Base-by-base conservation (phyloP, 2,329 filamentous ascomycete genomes). In the Aspergillus fischeri region DNA sequence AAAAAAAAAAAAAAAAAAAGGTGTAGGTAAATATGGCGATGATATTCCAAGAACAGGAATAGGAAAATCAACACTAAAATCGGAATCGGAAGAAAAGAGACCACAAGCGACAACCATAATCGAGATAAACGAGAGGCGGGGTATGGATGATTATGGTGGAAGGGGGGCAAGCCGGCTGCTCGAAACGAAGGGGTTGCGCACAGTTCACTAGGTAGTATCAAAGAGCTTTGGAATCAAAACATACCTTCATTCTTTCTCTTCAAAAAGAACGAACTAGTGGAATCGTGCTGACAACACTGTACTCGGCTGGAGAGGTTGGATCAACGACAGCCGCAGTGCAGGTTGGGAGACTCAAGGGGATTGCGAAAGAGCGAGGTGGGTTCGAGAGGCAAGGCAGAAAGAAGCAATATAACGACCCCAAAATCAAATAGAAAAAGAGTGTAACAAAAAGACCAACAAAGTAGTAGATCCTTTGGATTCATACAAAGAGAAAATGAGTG, bases 211-310 rank as follows among this genome's bases (percentile, higher is more conserved):
- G 10, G 20, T 14, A 27, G 20, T 47, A 47, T 47, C 21, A 47
- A 47, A 47, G 21, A 24, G 24, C 21, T 38, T 32, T 25, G 47
- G 14, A 24, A 56, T 44, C 42, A 45, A 49, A 38, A 56, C 54
- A 58, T 60, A 66, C 64, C 63, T 67, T 67, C 64, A 66, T 67
- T 60, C 49, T 61, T 52, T 44, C 45, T 20, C 11, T 47, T 27
- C 44, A 47, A 17, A 14, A 17, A 17, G 5, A 14, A 41, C 17
- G 38, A 50, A 48, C 50, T 28, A 53, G 49, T 45, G 9, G 55
- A 57, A 41, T 38, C 14, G 35, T 20, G 21, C 35, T 44, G 20
- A 51, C 8, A 51, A 42, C 27, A 42, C n/a, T 50, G 59, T 53
- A 42, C 54, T 27, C 47, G 50, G 58, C 51, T 49, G 17, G 24